Conservation (phyloP, 1,284 basidiomycete genomes). For the Megacollybia platyphylla region DNA sequence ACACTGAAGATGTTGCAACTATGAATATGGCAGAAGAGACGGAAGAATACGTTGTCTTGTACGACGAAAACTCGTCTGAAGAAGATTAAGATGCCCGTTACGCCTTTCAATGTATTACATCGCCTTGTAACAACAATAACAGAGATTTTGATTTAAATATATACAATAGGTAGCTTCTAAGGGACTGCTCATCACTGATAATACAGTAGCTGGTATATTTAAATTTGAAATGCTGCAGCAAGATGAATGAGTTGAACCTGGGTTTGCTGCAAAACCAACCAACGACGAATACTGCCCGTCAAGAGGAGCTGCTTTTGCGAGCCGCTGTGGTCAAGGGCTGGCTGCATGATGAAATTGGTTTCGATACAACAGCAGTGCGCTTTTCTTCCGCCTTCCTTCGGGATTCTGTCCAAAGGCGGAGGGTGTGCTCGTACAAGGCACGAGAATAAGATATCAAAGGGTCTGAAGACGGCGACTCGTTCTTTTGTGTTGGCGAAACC, state of each 20-base stretch:
- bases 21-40: constrained; percentile 13
- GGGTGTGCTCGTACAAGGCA: constrained; percentile 54
- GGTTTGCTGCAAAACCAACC: too few species aligned
- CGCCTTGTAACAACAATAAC: neutral
- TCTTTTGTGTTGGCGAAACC: too few species aligned
- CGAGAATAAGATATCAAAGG: constrained; percentile 44
- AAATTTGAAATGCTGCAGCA: too few species aligned
- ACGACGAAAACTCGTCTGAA: constrained; percentile 48
- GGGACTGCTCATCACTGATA: too few species aligned
- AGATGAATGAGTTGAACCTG: too few species aligned
- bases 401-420: constrained; percentile 55
- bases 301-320: too few species aligned
- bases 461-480: constrained; percentile 13
- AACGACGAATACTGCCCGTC: too few species aligned
- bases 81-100: constrained; percentile 17
- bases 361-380: constrained; percentile 14
- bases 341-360: neutral
- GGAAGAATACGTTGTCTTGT: constrained; percentile 57
- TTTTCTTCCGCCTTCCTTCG: constrained; percentile 44
- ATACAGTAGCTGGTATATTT: too few species aligned
- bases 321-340: too few species aligned
- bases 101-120: neutral
- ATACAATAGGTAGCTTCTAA: neutral
- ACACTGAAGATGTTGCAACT: constrained; percentile 30
- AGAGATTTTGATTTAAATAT: neutral